A percentile compares a stretch with the other conserved stretches of the same genome.
These are phyloP conservation scores for Erythrophleum ivorense DNA, from an alignment of 331 rosid species.

Conservation along the genomic window DNA sequence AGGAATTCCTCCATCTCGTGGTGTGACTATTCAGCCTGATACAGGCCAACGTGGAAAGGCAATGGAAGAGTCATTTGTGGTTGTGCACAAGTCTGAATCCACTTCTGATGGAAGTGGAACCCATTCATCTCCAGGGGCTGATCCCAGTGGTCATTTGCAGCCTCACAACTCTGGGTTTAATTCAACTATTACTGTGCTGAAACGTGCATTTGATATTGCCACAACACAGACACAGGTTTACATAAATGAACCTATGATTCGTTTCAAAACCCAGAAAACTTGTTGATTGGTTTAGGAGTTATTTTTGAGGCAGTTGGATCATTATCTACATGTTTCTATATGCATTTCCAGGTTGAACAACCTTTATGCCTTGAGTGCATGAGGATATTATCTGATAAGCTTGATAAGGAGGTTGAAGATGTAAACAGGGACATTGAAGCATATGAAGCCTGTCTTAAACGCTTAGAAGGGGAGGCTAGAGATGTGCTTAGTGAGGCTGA, in stretches of 20 bases:
- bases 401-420: conserved; percentile 94
- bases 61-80: conserved; percentile 96
- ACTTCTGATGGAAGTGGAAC: conserved; percentile 74
- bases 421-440: conserved; percentile 88
- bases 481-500: conserved; percentile 91
- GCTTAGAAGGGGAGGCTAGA: conserved; percentile 82
- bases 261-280: not conserved
- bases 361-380: conserved; percentile 98
- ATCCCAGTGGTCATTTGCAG: conserved; percentile 57
- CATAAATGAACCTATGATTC: conserved; percentile 4
- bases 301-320: conserved; percentile 4
- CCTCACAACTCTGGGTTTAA: conserved; percentile 83
- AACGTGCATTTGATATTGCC: conserved; percentile 95
- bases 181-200: conserved; percentile 74
- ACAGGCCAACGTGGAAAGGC: conserved; percentile 70
- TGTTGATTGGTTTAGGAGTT: not conserved
- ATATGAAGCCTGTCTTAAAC: conserved; percentile 86
- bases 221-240: conserved; percentile 85
- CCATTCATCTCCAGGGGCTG: conserved; percentile 58
- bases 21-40: conserved; percentile 54
- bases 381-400: conserved; percentile 90
- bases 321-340: conserved; percentile 27
- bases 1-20: conserved; percentile 73
- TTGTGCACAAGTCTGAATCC: conserved; percentile 86
- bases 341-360: conserved; percentile 80